These are phyloP conservation scores for Orychophragmus violaceus DNA, from an alignment of 345 rosid genomes.

Conservation along the genomic window DNA sequence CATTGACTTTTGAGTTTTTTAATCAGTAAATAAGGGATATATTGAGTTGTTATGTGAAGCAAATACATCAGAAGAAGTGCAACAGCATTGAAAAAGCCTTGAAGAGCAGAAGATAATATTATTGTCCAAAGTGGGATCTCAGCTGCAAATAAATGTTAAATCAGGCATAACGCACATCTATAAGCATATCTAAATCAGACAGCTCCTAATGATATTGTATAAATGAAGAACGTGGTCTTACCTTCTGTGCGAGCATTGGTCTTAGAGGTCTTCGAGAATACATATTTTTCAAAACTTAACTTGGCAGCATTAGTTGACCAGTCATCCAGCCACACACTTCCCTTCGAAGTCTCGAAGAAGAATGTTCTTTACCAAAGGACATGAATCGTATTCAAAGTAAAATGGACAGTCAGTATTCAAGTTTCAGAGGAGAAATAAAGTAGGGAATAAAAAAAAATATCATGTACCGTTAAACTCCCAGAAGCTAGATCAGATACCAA, in stretches of 20 bases:
- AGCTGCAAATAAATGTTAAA: slow-evolving; percentile 44
- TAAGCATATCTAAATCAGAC: neutral
- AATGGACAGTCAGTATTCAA: neutral
- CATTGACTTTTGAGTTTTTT: neutral
- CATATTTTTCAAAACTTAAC: slow-evolving; percentile 62
- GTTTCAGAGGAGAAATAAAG: neutral
- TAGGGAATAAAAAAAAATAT: neutral
- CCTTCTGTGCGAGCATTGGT: slow-evolving; percentile 90
- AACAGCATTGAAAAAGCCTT: slow-evolving; percentile 79
- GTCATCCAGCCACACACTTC: slow-evolving; percentile 88
- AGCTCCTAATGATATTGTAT: neutral
- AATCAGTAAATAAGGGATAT: neutral
- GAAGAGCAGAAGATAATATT: slow-evolving; percentile 72
- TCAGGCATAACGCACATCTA: slow-evolving; percentile 7
- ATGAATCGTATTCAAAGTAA: slow-evolving; percentile 44
- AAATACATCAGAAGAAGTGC: slow-evolving; percentile 72
- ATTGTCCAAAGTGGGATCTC: slow-evolving; percentile 66
- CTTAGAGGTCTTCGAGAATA: slow-evolving; percentile 73
- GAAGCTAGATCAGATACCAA: neutral
- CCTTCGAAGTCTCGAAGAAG: slow-evolving; percentile 92
- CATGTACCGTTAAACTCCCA: neutral
- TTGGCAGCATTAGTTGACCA: slow-evolving; percentile 77
- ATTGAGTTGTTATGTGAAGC: neutral
- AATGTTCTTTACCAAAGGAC: slow-evolving; percentile 81
- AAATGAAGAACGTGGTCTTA: slow-evolving; percentile 12